phyloP scores from a whole-genome alignment of 2,329 filamentous ascomycete genomes.

The Fusarium sp. region DNA sequence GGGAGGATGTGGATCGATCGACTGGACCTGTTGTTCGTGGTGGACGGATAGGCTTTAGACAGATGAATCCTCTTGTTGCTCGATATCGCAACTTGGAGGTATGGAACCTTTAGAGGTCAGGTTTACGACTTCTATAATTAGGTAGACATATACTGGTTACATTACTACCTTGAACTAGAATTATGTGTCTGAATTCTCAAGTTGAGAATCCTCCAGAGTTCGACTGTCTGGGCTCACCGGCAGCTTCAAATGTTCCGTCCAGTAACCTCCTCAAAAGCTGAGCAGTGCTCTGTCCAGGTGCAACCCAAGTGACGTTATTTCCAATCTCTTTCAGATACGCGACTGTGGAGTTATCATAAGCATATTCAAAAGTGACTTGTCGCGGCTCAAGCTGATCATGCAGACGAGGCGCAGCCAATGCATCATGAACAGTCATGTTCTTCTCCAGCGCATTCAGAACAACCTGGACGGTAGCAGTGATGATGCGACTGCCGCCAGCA shows the following conservation, averaged over 20 bases:
- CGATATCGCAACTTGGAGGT: conserved; percentile 37
- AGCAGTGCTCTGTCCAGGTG: conserved; percentile 71
- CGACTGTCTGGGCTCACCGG: conserved; percentile 80
- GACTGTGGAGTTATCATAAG: conserved; percentile 75
- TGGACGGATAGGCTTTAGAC: conserved; percentile 34
- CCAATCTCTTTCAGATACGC: conserved; percentile 72
- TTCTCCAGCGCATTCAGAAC: conserved; percentile 79
- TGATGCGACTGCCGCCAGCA: conserved; percentile 86
- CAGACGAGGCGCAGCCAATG: conserved; percentile 74
- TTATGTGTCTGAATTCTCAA: accelerated
- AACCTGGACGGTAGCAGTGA: conserved; percentile 82
- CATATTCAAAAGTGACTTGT: conserved; percentile 73
- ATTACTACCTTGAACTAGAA: accelerated
- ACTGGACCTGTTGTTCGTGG: conserved; percentile 33
- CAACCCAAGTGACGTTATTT: conserved; percentile 79
- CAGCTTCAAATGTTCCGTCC: conserved; percentile 79
- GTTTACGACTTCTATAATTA: accelerated
- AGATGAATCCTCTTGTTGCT: conserved; percentile 37
- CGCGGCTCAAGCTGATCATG: conserved; percentile 86
- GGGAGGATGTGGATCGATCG: conserved; percentile 30
- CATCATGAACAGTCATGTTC: conserved; percentile 66
- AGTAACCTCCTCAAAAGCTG: conserved; percentile 73
- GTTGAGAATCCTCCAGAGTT: conserved; percentile 73
- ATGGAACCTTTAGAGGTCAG: conserved; percentile 18
- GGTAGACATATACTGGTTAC: accelerated